These are phyloP conservation scores for Pestalotiopsis sp. DNA, from an alignment of 2,329 filamentous ascomycete genomes.

Conservation along the genomic window DNA sequence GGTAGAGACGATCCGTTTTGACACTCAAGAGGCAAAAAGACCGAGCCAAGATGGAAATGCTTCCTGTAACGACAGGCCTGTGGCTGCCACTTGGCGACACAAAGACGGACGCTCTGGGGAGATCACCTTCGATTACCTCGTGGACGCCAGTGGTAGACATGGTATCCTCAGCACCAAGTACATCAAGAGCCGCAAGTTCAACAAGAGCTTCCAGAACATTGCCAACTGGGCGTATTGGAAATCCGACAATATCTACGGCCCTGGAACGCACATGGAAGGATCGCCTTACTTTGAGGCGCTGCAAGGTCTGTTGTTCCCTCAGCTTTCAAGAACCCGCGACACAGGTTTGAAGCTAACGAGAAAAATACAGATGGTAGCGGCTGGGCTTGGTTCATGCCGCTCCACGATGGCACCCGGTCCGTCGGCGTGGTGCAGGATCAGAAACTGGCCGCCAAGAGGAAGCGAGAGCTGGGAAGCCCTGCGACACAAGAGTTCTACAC, in stretches of 20 bases:
- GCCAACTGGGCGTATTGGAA: slow-evolving; percentile 53
- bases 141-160: slow-evolving; percentile 48
- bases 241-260: slow-evolving; percentile 30
- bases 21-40: not conserved
- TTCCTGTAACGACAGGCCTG: slow-evolving; percentile 28
- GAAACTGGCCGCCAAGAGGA: slow-evolving; percentile 34
- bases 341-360: too few species aligned
- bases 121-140: slow-evolving; percentile 47
- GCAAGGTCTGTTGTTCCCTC: slow-evolving; percentile 20
- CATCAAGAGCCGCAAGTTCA: slow-evolving; percentile 47
- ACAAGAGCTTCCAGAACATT: slow-evolving; percentile 49
- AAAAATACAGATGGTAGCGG: slow-evolving; percentile 49
- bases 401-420: slow-evolving; percentile 47
- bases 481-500: slow-evolving; percentile 33
- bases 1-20: slow-evolving; percentile 35
- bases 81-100: slow-evolving; percentile 35
- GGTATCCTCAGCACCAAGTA: slow-evolving; percentile 51
- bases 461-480: slow-evolving; percentile 26
- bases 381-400: slow-evolving; percentile 52
- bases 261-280: slow-evolving; percentile 26
- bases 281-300: slow-evolving; percentile 47
- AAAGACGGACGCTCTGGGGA: slow-evolving; percentile 37
- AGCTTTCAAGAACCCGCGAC: too few species aligned
- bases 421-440: slow-evolving; percentile 45
- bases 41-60: not conserved